Percentiles rank a stretch among this genome's conserved stretches.
Conservation (phyloP, 2,329 filamentous ascomycete genomes). For the Metarhizium anisopliae region DNA sequence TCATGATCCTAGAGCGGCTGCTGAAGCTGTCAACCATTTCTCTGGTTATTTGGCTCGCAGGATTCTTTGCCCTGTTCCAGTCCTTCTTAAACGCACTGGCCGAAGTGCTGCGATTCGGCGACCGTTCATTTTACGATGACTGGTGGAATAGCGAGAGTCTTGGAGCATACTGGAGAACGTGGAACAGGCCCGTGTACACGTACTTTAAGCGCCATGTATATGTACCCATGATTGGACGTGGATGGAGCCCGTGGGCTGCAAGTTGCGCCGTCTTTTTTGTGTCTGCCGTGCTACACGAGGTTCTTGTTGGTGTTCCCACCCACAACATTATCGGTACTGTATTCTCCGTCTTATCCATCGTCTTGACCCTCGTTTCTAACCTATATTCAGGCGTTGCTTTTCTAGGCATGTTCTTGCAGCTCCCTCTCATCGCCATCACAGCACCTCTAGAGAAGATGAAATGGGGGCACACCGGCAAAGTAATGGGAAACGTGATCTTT, state of each 20-base stretch:
- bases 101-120: slow-evolving; percentile 82
- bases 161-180: slow-evolving; percentile 85
- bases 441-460: slow-evolving; percentile 71
- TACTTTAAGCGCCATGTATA: slow-evolving; percentile 97
- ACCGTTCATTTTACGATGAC: slow-evolving; percentile 90
- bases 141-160: slow-evolving; percentile 95
- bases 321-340: slow-evolving; percentile 77
- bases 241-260: slow-evolving; percentile 62
- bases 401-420: slow-evolving; percentile 84
- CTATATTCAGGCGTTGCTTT: slow-evolving; percentile 68
- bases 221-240: slow-evolving; percentile 75
- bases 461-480: slow-evolving; percentile 58
- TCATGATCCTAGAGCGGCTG: slow-evolving; percentile 77
- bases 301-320: slow-evolving; percentile 87
- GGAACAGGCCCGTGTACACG: slow-evolving; percentile 96
- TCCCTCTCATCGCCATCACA: slow-evolving; percentile 79
- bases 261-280: slow-evolving; percentile 80
- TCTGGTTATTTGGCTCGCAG: slow-evolving; percentile 91
- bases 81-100: slow-evolving; percentile 85
- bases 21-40: slow-evolving; percentile 95
- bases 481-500: slow-evolving; percentile 88
- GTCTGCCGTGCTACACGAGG: slow-evolving; percentile 82
- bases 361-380: background rate
- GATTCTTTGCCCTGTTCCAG: slow-evolving; percentile 96
- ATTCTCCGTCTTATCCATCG: slow-evolving; percentile 8